Conservation (phyloP, 163 green algal genomes). For the Dunaliella salina region DNA sequence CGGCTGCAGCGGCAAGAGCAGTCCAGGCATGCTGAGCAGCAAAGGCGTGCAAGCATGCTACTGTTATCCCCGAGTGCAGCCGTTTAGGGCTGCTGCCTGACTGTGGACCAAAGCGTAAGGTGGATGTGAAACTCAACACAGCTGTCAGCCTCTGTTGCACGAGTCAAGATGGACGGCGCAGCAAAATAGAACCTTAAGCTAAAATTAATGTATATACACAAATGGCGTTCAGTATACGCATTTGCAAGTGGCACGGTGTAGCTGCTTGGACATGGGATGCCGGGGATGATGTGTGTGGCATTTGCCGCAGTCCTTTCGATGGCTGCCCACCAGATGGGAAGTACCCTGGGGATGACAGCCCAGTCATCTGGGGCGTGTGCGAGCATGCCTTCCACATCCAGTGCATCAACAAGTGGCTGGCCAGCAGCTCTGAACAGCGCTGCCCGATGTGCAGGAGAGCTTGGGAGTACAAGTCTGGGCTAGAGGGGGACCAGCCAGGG, state of each 20-base stretch:
- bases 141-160: too few relatives aligned
- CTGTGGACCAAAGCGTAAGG: too few relatives aligned
- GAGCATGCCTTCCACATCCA: slow-evolving; percentile 92
- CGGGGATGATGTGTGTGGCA: slow-evolving; percentile 94
- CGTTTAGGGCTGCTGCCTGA: too few relatives aligned
- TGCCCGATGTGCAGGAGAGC: slow-evolving; percentile 82
- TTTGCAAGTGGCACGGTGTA: slow-evolving; percentile 77
- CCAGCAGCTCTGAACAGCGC: slow-evolving; percentile 63
- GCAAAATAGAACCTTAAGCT: too few relatives aligned
- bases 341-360: slow-evolving; percentile 88
- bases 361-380: slow-evolving; percentile 92
- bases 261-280: slow-evolving; percentile 92
- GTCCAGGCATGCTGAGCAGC: too few relatives aligned
- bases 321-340: slow-evolving; percentile 89
- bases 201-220: too few relatives aligned
- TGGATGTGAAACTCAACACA: too few relatives aligned
- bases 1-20: too few relatives aligned
- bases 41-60: too few relatives aligned
- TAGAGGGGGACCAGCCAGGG: background rate
- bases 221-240: background rate
- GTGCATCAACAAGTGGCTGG: slow-evolving; percentile 94
- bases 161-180: too few relatives aligned
- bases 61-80: too few relatives aligned
- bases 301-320: slow-evolving; percentile 91
- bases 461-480: slow-evolving; percentile 71